Evolutionary conservation across 2,329 filamentous ascomycete genomes (phyloP).

Genomic region (Colletotrichum incanum): DNA sequence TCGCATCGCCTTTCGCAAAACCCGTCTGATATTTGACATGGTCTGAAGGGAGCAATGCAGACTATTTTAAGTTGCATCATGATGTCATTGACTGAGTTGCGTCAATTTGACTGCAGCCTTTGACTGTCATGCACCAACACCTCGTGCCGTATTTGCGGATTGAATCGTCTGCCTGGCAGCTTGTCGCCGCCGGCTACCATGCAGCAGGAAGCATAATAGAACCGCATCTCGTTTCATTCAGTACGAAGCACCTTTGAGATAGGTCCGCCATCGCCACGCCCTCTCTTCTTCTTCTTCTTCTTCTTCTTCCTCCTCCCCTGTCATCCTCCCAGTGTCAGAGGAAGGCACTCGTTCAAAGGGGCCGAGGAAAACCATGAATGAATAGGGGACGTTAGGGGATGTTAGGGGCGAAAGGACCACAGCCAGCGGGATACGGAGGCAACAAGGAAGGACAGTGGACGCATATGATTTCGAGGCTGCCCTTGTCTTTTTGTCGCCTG

Average conservation of each 20-base stretch:
- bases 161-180: neutral
- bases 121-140: neutral
- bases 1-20: slow-evolving; percentile 2
- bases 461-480: neutral
- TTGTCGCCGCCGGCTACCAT: neutral
- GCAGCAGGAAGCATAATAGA: neutral
- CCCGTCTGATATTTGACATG: slow-evolving; percentile 1
- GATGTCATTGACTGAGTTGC: slow-evolving; percentile 2
- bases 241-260: too few species aligned
- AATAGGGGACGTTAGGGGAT: neutral
- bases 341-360: too few species aligned
- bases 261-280: too few species aligned
- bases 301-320: too few species aligned
- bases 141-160: neutral
- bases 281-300: too few species aligned
- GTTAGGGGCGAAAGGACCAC: neutral
- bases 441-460: neutral
- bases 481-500: neutral
- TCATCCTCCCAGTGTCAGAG: too few species aligned
- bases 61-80: slow-evolving; percentile 2
- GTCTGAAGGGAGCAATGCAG: slow-evolving; percentile 7
- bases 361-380: neutral
- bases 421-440: neutral
- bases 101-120: too few species aligned
- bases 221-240: neutral